Conservation (phyloP, 441 rosid genomes). For the Bruguiera hainesii region DNA sequence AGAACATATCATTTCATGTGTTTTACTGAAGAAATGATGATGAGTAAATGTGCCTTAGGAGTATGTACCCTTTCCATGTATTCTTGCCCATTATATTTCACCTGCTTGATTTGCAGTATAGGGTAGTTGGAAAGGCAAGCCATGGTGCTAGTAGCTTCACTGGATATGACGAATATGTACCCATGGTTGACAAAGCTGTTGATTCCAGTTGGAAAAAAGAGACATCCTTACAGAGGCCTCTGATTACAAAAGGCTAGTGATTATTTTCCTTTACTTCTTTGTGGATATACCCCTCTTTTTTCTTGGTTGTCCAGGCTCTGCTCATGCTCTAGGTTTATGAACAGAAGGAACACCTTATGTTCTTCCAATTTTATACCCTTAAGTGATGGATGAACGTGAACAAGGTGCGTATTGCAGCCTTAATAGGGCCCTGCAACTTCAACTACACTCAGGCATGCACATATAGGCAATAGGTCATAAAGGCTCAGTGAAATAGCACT, state of each 20-base stretch:
- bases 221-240: slow-evolving; percentile 42
- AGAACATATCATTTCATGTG: too few relatives aligned
- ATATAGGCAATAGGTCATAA: background rate
- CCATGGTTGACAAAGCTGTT: slow-evolving; percentile 98
- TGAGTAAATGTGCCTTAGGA: too few relatives aligned
- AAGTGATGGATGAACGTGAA: background rate
- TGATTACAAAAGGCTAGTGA: slow-evolving; percentile 61
- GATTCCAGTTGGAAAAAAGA: slow-evolving; percentile 84
- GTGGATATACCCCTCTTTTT: background rate
- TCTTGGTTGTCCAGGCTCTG: background rate
- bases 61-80: background rate
- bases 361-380: background rate
- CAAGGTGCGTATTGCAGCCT: background rate
- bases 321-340: background rate
- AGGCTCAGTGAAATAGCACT: background rate
- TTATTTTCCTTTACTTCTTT: background rate
- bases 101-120: slow-evolving; percentile 50
- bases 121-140: slow-evolving; percentile 66
- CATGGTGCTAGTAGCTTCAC: slow-evolving; percentile 54
- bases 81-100: slow-evolving; percentile 1
- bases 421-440: background rate
- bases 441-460: background rate
- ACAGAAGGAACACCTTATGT: background rate
- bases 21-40: background rate
- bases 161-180: slow-evolving; percentile 96